Base-by-base conservation (phyloP, 2,329 filamentous ascomycete species). In the Helicocarpus griseus region DNA sequence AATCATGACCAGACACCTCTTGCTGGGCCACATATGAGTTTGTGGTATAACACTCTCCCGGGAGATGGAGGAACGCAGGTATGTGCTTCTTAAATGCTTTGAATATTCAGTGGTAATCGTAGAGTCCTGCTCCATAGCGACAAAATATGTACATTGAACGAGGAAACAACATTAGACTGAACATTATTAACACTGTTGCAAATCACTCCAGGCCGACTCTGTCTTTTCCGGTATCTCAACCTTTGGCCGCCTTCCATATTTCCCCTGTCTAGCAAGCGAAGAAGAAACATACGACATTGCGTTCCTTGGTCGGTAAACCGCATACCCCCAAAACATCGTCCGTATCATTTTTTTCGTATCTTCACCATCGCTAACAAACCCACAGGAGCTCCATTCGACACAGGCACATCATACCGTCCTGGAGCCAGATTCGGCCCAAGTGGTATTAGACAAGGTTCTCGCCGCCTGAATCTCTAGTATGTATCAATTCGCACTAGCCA, bases 201-300 rank as follows among this genome's bases (percentile, higher is more conserved):
- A 22, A 17, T 17, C 3, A 13, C 21, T 11, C 13, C 54, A 90
- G 85, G 87, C 87, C 54, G 87, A 94, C 66, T 89, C 87, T 0
- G 87, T 93, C 53, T 94, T 93, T 70, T 91, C 86, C 1, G 88
- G 88, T 26, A 93, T 94, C 62, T 86, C 85, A 1, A 94, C 88
- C 6, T 93, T 93, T 64, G 88, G 87, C 9, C 82, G 87, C 48
- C 72, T 93, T 39, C 82, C 83, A 5, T 93, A 94, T 69, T 80
- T 78, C 53, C 86, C 86, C 2, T 94, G 88, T 65, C 74, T 94
- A 3, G 74, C 79, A n/a, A 83, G 78, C 55, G 76, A 81, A 38
- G 77, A 81, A 24, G 82, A 85, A 57, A 80, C 83, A 61, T 94
- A 86, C 60, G 88, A 94, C 58, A 90, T 94, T 68, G 88, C 88